A percentile compares a stretch with the other conserved stretches of the same genome.
Evolutionary conservation across 2,329 filamentous ascomycete genomes (phyloP).

Genomic region (Scedosporium minutisporum): DNA sequence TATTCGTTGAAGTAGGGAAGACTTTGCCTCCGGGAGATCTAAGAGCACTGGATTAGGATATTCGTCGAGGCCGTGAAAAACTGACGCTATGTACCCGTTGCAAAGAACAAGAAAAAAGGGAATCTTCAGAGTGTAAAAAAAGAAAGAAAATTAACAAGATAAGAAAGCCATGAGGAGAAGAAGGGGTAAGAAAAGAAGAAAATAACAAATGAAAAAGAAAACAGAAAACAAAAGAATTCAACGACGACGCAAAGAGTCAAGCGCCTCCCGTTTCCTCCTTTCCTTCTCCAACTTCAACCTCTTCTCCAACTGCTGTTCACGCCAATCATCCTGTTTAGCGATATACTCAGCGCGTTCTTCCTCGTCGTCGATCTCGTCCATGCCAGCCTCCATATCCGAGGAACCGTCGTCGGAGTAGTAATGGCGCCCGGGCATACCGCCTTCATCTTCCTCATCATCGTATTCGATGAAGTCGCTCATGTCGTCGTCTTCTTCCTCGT

Average conservation of each 20-base stretch:
- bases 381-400: conserved; percentile 70
- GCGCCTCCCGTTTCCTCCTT: conserved; percentile 35
- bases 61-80: not conserved
- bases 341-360: conserved; percentile 52
- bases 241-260: conserved; percentile 23
- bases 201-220: not conserved
- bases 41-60: not conserved
- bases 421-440: conserved; percentile 11
- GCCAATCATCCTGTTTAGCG: conserved; percentile 58
- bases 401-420: conserved; percentile 54
- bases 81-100: not conserved
- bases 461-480: conserved; percentile 54
- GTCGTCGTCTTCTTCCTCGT: conserved; percentile 52
- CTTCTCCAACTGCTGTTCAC: conserved; percentile 53
- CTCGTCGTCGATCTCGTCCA: conserved; percentile 65
- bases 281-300: conserved; percentile 53
- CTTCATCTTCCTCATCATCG: conserved; percentile 44
- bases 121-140: not conserved
- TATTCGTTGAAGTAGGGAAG: not conserved
- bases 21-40: no score
- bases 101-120: not conserved
- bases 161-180: not conserved
- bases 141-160: not conserved
- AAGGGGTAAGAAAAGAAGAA: not conserved
- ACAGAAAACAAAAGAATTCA: not conserved